Conservation (phyloP, 1,284 basidiomycete species). For the Leccinum insolens region DNA sequence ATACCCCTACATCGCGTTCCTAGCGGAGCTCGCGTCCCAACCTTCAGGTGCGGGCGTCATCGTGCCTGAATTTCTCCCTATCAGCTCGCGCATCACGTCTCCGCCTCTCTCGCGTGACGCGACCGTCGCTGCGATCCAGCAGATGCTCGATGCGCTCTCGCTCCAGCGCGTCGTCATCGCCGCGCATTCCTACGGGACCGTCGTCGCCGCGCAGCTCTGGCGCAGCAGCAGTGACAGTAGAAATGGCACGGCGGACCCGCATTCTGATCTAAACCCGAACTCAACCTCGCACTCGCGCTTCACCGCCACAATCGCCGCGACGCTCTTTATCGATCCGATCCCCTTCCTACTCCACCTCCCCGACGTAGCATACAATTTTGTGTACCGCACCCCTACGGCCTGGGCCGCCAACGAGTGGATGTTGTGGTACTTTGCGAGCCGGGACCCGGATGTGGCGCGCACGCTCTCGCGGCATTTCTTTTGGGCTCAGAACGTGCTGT, state of each 20-base stretch:
- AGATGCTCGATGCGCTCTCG: constrained; percentile 47
- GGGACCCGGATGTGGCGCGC: constrained; percentile 63
- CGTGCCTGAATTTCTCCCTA: constrained; percentile 59
- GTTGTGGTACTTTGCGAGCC: constrained; percentile 67
- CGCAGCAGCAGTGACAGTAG: constrained; percentile 23
- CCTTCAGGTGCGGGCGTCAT: constrained; percentile 56
- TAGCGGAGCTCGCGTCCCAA: constrained; percentile 43
- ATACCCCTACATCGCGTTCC: constrained; percentile 54
- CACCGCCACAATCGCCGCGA: constrained; percentile 40
- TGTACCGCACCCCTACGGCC: constrained; percentile 53
- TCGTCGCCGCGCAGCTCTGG: constrained; percentile 51
- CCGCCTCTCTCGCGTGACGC: constrained; percentile 25
- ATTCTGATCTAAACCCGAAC: not conserved
- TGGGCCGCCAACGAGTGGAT: constrained; percentile 60
- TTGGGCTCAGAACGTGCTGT: constrained; percentile 63
- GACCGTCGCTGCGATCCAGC: constrained; percentile 29
- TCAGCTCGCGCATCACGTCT: constrained; percentile 60
- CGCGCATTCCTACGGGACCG: constrained; percentile 68
- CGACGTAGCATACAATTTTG: constrained; percentile 63
- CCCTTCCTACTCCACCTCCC: constrained; percentile 65
- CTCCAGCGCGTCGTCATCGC: constrained; percentile 48
- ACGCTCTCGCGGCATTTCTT: constrained; percentile 63
- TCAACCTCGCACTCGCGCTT: constrained; percentile 7
- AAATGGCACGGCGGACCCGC: not conserved
- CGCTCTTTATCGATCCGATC: constrained; percentile 63